Conservation (phyloP, 1,284 basidiomycete species). For the Cutaneotrichosporon curvatum region DNA sequence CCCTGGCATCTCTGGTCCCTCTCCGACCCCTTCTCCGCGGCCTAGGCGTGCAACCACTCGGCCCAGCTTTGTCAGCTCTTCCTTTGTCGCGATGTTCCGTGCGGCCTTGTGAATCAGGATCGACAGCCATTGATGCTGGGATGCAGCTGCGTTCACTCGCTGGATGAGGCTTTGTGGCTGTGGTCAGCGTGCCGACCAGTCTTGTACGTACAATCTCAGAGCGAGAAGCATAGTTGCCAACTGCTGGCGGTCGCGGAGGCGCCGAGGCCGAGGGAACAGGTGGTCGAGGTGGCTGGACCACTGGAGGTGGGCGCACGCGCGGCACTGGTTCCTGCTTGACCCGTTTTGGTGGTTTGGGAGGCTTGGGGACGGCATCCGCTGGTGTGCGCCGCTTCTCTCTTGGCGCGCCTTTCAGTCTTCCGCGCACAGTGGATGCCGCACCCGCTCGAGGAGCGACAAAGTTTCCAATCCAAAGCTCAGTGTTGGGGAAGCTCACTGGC, state of each 20-base stretch:
- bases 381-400: neutral
- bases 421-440: conserved; percentile 6
- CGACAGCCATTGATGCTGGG: conserved; percentile 36
- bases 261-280: neutral
- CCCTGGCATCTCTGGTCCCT: conserved; percentile 15
- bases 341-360: neutral
- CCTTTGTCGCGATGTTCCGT: conserved; percentile 35
- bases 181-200: conserved; percentile 1
- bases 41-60: conserved; percentile 34
- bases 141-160: conserved; percentile 38
- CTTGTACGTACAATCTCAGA: conserved; percentile 12
- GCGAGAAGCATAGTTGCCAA: conserved; percentile 9
- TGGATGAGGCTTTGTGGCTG: conserved; percentile 32
- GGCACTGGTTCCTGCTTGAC: neutral
- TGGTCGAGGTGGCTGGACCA: neutral
- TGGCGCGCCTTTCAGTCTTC: conserved; percentile 6
- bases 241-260: neutral
- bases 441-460: conserved; percentile 32
- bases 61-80: conserved; percentile 38
- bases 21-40: conserved; percentile 26
- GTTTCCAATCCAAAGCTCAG: conserved; percentile 41
- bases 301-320: neutral
- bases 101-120: conserved; percentile 43
- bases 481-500: conserved; percentile 35
- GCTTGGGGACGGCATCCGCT: conserved; percentile 2